Evolutionary conservation across 2,329 filamentous ascomycete species (phyloP).

Genomic region (Hirsutella thompsonii): DNA sequence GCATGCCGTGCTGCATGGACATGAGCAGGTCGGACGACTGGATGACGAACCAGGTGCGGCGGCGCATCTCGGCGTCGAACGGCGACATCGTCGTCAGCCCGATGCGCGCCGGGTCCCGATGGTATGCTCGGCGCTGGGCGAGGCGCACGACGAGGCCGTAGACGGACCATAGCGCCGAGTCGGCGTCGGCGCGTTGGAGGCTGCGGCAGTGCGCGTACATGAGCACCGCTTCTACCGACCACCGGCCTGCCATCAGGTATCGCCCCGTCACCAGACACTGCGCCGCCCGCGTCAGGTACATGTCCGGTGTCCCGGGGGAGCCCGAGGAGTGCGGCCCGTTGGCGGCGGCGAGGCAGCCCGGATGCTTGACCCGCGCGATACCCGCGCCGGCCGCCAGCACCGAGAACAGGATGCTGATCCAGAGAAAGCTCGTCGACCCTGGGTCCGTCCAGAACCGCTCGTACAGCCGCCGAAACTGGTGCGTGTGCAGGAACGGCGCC

Average conservation of each 20-base stretch:
- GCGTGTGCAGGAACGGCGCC: constrained; percentile 24
- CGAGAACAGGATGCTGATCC: constrained; percentile 37
- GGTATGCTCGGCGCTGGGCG: constrained; percentile 38
- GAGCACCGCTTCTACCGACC: constrained; percentile 36
- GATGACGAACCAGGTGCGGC: constrained; percentile 33
- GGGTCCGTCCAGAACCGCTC: constrained; percentile 32
- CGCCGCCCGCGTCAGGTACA: constrained; percentile 23
- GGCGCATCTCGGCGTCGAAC: constrained; percentile 38
- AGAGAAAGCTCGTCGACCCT: constrained; percentile 26
- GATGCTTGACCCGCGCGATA: constrained; percentile 18
- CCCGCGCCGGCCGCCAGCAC: constrained; percentile 28
- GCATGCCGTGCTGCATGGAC: constrained; percentile 39
- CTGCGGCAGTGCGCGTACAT: constrained; percentile 29
- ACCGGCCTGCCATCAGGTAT: constrained; percentile 30
- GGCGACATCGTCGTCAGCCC: constrained; percentile 25
- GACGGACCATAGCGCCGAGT: constrained; percentile 32
- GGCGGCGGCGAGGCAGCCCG: no score
- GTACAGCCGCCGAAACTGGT: constrained; percentile 34
- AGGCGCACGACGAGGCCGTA: constrained; percentile 32
- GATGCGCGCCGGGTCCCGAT: constrained; percentile 31
- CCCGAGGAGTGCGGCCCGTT: no score
- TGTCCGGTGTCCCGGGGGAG: no score
- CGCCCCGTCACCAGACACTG: constrained; percentile 35
- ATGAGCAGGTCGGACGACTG: constrained; percentile 34
- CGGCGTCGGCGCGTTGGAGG: constrained; percentile 25